Conservation (phyloP, 2,329 filamentous ascomycete species). For the Aspergillus ochraceoroseus region DNA sequence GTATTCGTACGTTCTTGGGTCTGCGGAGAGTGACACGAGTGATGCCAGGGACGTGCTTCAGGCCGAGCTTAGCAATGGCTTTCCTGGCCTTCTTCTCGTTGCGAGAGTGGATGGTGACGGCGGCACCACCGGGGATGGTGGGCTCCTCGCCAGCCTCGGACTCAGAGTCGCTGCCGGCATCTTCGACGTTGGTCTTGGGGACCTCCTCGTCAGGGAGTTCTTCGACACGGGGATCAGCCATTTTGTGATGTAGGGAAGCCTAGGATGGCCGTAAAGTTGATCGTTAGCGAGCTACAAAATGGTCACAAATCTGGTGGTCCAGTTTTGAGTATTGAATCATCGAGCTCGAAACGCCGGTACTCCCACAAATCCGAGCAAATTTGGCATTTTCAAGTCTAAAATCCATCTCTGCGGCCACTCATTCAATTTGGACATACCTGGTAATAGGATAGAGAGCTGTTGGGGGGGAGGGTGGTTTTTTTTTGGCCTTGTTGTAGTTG, state of each 20-base stretch:
- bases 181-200: slow-evolving; percentile 78
- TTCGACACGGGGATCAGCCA: slow-evolving; percentile 97
- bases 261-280: slow-evolving; percentile 17
- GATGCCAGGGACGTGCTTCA: slow-evolving; percentile 94
- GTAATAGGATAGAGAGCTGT: slow-evolving; percentile 31
- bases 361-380: slow-evolving; percentile 22
- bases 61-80: slow-evolving; percentile 95
- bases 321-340: slow-evolving; percentile 18
- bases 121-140: slow-evolving; percentile 74
- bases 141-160: slow-evolving; percentile 53
- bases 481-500: slow-evolving; percentile 37
- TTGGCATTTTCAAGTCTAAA: slow-evolving; percentile 21
- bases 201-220: slow-evolving; percentile 86
- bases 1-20: slow-evolving; percentile 85
- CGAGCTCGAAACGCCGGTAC: slow-evolving; percentile 21
- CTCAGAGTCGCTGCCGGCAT: slow-evolving; percentile 51
- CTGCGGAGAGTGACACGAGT: slow-evolving; percentile 95
- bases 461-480: slow-evolving; percentile 38
- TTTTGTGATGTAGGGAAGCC: slow-evolving; percentile 48
- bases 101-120: slow-evolving; percentile 89
- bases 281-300: slow-evolving; percentile 21
- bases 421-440: slow-evolving; percentile 34
- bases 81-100: slow-evolving; percentile 99
- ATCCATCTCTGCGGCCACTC: slow-evolving; percentile 20
- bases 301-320: slow-evolving; percentile 13